Base-by-base conservation (phyloP, 768 basidiomycete genomes). In the Thelephora ganbajun region DNA sequence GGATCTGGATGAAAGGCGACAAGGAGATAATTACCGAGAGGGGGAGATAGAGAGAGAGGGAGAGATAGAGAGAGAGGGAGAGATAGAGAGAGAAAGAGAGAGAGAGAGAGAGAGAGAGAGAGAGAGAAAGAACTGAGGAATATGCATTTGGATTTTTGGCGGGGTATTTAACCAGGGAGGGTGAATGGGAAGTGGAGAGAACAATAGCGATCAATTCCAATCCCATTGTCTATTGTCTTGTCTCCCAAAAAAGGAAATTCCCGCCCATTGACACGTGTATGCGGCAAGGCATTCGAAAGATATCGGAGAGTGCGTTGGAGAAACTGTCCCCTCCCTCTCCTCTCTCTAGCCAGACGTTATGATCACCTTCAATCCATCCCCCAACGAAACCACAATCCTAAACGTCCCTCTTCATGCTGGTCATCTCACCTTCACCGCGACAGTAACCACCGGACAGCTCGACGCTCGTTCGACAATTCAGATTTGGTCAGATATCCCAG, bases 401-500 rank as follows among this genome's bases (percentile, higher is more conserved):
- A 16, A 41, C 39, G 22, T 41, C 39, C 39, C 39, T 2, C 9
- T 41, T 14, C 12, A 41, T n/a, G 9, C 39, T 14, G 39, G 16
- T 14, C 18, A 37, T 37, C 36, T 41, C 22, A 22, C 22, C 22
- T 41, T 41, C 39, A 18, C 39, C 22, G 39, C 39, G 14, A 41
- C 16, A 2, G 18, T 14, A 16, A 18, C 39, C 1, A 4, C 7
- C 22, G 18, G 22, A 7, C 18, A 30, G 26, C 26, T 18, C 18
- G 39, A 41, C 16, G 9, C 16, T 14, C 12, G 39, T 14, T 9
- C 39, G 22, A 41, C 39, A 41, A 41, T 62, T 42, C 59, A 62
- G 50, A 51, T 63, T 46, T 63, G 61, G 61, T 57, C 60, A 14
- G 53, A 63, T 51, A 35, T 63, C 11, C 57, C 60, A 5, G 46